These are phyloP conservation scores for Plasmodium knowlesi DNA, from an alignment of 169 alveolate genomes.

Conservation along the genomic window DNA sequence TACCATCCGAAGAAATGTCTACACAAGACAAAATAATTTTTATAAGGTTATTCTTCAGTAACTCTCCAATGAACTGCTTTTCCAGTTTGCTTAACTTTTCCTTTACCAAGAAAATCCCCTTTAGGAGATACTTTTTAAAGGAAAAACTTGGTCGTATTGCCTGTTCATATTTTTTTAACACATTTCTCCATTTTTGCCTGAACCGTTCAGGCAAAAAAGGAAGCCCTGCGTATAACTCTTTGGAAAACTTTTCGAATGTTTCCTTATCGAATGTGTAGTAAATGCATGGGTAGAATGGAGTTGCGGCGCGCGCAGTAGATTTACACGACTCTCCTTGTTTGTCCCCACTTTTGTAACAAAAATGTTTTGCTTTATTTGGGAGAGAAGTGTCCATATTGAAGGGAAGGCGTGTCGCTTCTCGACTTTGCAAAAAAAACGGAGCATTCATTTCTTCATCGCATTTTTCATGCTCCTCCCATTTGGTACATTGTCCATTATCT, in stretches of 20 bases:
- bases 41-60: conserved; percentile 31
- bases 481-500: not conserved
- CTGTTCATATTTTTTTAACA: conserved; percentile 17
- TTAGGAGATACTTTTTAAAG: conserved; percentile 15
- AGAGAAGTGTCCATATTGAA: not conserved
- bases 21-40: conserved; percentile 47
- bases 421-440: not conserved
- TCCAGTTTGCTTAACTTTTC: not conserved
- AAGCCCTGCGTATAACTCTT: conserved; percentile 14
- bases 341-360: conserved; percentile 8
- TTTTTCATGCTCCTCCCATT: not conserved
- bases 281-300: conserved; percentile 50
- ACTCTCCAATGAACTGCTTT: conserved; percentile 2
- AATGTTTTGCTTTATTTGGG: not conserved
- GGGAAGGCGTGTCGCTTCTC: not conserved
- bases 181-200: not conserved
- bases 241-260: conserved; percentile 1
- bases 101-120: conserved; percentile 28
- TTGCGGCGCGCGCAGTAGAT: not conserved
- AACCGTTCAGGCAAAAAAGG: conserved; percentile 11
- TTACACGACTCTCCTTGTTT: not conserved
- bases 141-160: not conserved
- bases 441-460: not conserved
- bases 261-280: conserved; percentile 49
- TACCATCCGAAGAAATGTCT: conserved; percentile 25